Evolutionary conservation across 805 yeast genomes (phyloP).

Genomic region (Candida schatavii): DNA sequence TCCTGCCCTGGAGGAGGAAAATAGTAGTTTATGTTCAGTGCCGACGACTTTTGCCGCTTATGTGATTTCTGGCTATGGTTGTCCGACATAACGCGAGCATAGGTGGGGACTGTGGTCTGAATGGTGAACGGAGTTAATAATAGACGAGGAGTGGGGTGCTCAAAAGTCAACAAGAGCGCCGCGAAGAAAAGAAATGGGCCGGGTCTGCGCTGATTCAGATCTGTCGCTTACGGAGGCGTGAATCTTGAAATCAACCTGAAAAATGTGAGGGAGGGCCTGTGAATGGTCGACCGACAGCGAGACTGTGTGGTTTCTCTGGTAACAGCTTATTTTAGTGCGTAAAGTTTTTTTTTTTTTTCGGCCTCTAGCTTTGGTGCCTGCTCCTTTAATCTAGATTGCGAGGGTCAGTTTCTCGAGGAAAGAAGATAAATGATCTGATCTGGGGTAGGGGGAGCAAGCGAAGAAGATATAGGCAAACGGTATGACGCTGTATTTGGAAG

Average conservation of each 20-base stretch:
- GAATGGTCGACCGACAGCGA: no score
- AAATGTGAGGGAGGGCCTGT: no score
- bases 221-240: no score
- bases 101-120: conserved; percentile 4
- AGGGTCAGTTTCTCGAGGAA: background rate
- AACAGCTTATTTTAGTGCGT: background rate
- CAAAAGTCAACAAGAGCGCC: no score
- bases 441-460: no score
- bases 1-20: conserved; percentile 13
- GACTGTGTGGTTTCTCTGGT: no score
- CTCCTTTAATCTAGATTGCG: background rate
- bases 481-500: no score
- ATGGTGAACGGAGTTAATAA: background rate
- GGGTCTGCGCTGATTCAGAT: no score
- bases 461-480: no score
- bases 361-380: background rate
- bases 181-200: no score
- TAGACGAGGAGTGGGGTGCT: no score
- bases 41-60: conserved; percentile 37
- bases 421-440: background rate
- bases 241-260: no score
- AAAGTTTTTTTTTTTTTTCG: background rate
- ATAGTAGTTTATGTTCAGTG: conserved; percentile 29
- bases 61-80: conserved; percentile 22
- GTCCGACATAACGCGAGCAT: conserved; percentile 13